Base-by-base conservation (phyloP, 2,329 filamentous ascomycete species). In the Cladosporium sp. region DNA sequence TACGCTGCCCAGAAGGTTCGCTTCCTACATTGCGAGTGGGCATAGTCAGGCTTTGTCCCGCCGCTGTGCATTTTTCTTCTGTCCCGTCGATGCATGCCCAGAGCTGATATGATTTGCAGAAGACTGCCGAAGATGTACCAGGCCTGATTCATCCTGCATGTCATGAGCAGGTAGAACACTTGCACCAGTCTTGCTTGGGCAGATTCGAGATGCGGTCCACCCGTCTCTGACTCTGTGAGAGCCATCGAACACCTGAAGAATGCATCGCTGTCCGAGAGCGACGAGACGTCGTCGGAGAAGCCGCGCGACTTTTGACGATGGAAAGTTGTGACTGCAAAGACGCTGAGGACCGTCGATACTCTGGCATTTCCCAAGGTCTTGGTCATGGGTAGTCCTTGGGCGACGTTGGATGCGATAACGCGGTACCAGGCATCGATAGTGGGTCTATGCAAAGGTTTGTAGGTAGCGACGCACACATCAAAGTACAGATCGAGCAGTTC, bases 1-100 rank as follows among this genome's bases (percentile, higher is more conserved):
- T 87, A 87, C 0, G 81, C 79, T 3, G 79, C 79, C 84, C 84
- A 87, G 53, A 88, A 87, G 0, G 83, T 77, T 7, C 84, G 74
- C 57, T 81, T 81, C 1, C 80, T 76, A 40, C 81, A 80, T 59
- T 87, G 82, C 0, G 70, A 68, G 3, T 75, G 68, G 8, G 80
- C 74, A 45, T 79, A 78, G 59, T 82, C 76, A 6, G 45, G 32
- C 10, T 34, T 60, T 24, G 56, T 37, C 22, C 28, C 12, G 12
- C 32, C 6, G 7, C 2, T 17, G 12, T 40, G 34, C 13, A 28
- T 48, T 8, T 47, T 35, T 36, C 37, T 60, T 10, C 56, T 40
- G 8, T 40, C 37, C 15, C 42, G 22, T 20, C 58, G 47, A 42
- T 64, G 60, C 44, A 62, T 59, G 7, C 60, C 62, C 4, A 62